Evolutionary conservation across 768 basidiomycete genomes (phyloP), one percentile per base, ranked within the genome.

Genomic region (Pulveroboletus sp.): DNA sequence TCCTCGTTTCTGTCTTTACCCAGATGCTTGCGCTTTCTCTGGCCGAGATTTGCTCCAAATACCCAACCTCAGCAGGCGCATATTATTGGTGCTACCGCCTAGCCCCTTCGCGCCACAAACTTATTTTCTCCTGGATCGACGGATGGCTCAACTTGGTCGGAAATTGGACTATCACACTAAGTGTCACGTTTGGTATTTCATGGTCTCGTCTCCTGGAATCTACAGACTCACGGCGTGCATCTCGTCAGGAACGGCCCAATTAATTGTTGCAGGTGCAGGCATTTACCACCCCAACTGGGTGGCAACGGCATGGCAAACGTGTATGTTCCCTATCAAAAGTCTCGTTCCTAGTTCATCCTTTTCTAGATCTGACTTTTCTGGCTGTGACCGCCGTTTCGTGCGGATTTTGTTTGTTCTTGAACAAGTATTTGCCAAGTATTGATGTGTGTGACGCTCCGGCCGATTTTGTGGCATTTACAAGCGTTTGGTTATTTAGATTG

Each of bases 141-240:
- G 83, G 84, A 6, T 86, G 84, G 84, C 66, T 85, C 15, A 81
- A 79, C 2, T 70, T 83, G 57, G 81, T 83, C 27, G 84, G 84
- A 24, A 80, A 83, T 12, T 86, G 83, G 82, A 85, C 79, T 0
- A 73, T 81, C 49, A 77, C 80, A n/a, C 58, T 85, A 33, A 83
- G 82, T 9, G 83, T 83, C 6, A 81, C 77, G 4, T 86, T 86
- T 58, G 81, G 80, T 64, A 49, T 18, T 33, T 30, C 1, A 28
- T 18, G 2, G 0, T 32, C 30, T n/a, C 28, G 17, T 17, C 14
- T 31, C 11, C 9, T 8, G 27, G 35, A 12, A 33, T 1, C 5
- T 3, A 32, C 2, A 7, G 1, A 38, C 50, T 47, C 35, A 52
- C n/a, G 37, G 10, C 6, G 0, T 24, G 2, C 26, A 9, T 39